These are phyloP conservation scores for Dictyostelium citrinum DNA, from an alignment of 78 protist species.

Conservation along the genomic window DNA sequence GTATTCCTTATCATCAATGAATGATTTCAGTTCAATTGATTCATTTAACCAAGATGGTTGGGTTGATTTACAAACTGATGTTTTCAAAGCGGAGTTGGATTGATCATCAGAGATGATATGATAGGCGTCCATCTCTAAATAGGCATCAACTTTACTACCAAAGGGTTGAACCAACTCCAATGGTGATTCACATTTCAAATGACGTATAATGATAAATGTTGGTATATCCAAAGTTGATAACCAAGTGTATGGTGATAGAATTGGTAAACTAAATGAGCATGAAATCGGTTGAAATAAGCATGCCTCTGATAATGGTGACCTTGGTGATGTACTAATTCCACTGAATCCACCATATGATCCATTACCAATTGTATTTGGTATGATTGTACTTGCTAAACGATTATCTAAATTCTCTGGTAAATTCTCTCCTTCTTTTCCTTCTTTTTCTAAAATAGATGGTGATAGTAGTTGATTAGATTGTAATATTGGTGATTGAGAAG, in stretches of 20 bases:
- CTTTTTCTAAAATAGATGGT: too few species aligned
- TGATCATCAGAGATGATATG: constrained; percentile 22
- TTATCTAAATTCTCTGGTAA: background rate
- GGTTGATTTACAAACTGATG: background rate
- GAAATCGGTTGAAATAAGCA: constrained; percentile 49
- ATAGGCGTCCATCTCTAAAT: constrained; percentile 43
- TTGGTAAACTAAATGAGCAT: constrained; percentile 2
- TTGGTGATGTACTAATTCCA: background rate
- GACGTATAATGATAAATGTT: constrained; percentile 11
- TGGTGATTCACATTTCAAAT: background rate
- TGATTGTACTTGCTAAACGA: background rate
- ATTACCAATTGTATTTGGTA: background rate
- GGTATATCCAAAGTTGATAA: constrained; percentile 28
- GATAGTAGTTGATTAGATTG: background rate
- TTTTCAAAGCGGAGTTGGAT: background rate
- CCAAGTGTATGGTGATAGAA: constrained; percentile 57
- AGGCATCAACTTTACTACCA: constrained; percentile 29
- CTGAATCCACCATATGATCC: background rate
- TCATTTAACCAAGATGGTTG: constrained; percentile 40
- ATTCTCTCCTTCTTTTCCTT: background rate
- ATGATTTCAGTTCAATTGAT: constrained; percentile 35
- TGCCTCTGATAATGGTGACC: constrained; percentile 2
- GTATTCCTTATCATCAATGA: constrained; percentile 73
- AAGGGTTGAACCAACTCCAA: constrained; percentile 20
- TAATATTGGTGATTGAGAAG: background rate